Conservation (phyloP, 1,284 basidiomycete genomes). For the Boletus mariae region DNA sequence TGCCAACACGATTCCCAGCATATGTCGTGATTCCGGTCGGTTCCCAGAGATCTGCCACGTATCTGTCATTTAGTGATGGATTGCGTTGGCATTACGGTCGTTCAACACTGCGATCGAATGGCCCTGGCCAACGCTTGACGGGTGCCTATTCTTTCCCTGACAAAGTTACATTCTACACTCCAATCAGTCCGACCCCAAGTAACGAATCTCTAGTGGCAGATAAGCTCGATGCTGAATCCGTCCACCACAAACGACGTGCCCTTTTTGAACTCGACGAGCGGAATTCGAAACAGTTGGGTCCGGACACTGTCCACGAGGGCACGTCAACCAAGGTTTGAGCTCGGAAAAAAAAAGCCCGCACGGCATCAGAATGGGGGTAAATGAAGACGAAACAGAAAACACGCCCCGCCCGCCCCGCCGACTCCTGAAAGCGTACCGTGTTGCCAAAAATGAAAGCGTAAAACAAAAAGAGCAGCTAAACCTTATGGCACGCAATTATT, state of each 20-base stretch:
- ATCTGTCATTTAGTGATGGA: not conserved
- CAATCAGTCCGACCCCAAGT: conserved; percentile 18
- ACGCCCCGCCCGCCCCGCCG: not conserved
- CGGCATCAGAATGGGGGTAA: not conserved
- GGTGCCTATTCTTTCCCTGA: conserved; percentile 11
- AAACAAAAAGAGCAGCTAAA: not conserved
- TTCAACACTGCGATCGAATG: conserved; percentile 2
- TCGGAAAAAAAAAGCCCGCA: not conserved
- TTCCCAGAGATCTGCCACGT: conserved; percentile 14
- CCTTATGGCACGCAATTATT: not conserved
- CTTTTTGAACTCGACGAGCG: not conserved
- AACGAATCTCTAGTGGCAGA: not conserved
- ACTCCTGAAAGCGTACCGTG: not conserved
- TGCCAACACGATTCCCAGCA: conserved; percentile 10
- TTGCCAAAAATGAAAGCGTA: not conserved
- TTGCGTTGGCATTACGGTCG: not conserved
- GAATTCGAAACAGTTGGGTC: not conserved
- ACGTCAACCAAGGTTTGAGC: conserved; percentile 2
- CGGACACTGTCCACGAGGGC: not conserved
- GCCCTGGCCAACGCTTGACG: conserved; percentile 11
- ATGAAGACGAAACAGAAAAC: not conserved
- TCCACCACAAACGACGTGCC: not conserved
- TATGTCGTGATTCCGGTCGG: conserved; percentile 1
- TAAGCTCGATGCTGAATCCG: not conserved
- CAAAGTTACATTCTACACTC: conserved; percentile 16